phyloP scores from a whole-genome alignment of 768 basidiomycete genomes.

The Amanita polypyramis region DNA sequence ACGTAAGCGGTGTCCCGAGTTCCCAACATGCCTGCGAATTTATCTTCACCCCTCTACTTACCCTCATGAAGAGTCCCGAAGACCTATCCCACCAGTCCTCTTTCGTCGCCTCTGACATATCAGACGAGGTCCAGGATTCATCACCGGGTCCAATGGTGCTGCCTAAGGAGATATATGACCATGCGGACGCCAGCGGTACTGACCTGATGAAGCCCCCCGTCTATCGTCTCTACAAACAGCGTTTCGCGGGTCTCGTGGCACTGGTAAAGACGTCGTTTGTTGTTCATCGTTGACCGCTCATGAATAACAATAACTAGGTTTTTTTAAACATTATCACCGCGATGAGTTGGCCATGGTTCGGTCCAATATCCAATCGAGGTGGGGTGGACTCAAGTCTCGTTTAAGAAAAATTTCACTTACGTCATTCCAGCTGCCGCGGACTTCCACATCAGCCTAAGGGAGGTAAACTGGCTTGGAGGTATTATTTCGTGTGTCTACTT shows the following conservation, averaged over 20 bases:
- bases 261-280: conserved; percentile 32
- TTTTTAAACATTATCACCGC: conserved; percentile 51
- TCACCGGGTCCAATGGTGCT: background rate
- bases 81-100: too few species aligned
- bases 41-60: too few species aligned
- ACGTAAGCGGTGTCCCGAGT: too few species aligned
- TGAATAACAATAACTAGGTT: conserved; percentile 34
- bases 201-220: background rate
- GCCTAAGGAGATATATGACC: background rate
- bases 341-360: conserved; percentile 77
- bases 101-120: too few species aligned
- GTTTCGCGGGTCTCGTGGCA: conserved; percentile 56
- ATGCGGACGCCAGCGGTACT: background rate
- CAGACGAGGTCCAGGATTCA: background rate
- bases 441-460: conserved; percentile 59
- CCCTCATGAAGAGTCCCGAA: too few species aligned
- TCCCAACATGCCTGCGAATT: too few species aligned
- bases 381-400: conserved; percentile 5
- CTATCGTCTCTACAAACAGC: conserved; percentile 60
- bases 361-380: conserved; percentile 70
- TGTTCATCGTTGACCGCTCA: background rate
- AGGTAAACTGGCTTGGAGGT: conserved; percentile 80
- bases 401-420: background rate
- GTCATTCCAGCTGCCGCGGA: conserved; percentile 39
- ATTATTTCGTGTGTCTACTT: conserved; percentile 52